Percentiles rank a stretch among this genome's conserved stretches.
Evolutionary conservation across 2,329 filamentous ascomycete genomes (phyloP).

Genomic region (Thermothelomyces thermophilus): DNA sequence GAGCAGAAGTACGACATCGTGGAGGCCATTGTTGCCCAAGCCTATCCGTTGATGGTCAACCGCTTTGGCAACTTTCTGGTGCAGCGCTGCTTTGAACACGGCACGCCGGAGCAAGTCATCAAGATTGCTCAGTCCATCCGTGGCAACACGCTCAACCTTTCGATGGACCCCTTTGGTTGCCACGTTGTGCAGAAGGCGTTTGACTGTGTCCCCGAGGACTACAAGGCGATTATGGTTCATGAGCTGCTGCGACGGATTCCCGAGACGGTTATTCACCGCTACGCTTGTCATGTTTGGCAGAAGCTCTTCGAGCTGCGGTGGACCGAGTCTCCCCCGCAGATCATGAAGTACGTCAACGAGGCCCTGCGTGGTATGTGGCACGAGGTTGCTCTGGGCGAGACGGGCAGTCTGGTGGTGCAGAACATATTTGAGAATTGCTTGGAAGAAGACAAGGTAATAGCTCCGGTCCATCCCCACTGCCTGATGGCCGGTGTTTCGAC

Average conservation of each 20-base stretch:
- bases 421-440: slow-evolving; percentile 99
- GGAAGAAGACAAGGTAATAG: slow-evolving; percentile 93
- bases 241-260: slow-evolving; percentile 91
- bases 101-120: slow-evolving; percentile 87
- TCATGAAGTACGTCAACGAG: slow-evolving; percentile 98
- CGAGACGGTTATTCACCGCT: slow-evolving; percentile 96
- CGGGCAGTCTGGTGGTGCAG: slow-evolving; percentile 94
- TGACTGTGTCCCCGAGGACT: slow-evolving; percentile 92
- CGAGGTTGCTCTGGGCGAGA: slow-evolving; percentile 93
- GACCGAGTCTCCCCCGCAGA: slow-evolving; percentile 89
- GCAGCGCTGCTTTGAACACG: slow-evolving; percentile 97
- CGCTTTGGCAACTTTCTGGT: slow-evolving; percentile 98
- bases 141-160: slow-evolving; percentile 86
- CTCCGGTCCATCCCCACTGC: slow-evolving; percentile 7
- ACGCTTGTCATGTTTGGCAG: slow-evolving; percentile 99
- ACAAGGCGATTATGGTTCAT: slow-evolving; percentile 98
- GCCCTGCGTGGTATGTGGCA: slow-evolving; percentile 96
- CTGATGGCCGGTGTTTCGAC: no score
- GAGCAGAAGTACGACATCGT: slow-evolving; percentile 98
- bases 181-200: slow-evolving; percentile 99
- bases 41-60: slow-evolving; percentile 95
- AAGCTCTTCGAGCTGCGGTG: slow-evolving; percentile 97
- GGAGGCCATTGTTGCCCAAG: slow-evolving; percentile 89
- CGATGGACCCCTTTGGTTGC: slow-evolving; percentile 98
- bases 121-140: slow-evolving; percentile 92